These are phyloP conservation scores for Dipteronia dyeriana DNA, from an alignment of 345 rosid species.

Conservation along the genomic window DNA sequence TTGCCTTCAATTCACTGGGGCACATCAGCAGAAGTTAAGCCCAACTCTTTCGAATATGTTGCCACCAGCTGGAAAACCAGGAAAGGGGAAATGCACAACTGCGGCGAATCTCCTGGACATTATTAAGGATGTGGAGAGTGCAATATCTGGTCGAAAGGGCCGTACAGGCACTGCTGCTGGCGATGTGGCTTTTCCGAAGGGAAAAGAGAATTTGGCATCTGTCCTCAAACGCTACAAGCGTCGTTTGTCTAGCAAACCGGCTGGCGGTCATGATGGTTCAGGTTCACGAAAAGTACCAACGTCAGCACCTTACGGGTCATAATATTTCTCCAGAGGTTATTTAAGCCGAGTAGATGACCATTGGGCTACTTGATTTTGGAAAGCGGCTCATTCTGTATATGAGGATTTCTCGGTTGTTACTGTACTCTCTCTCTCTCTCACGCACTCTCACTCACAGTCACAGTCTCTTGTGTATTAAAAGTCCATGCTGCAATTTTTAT, in stretches of 20 bases:
- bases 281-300: slow-evolving; percentile 44
- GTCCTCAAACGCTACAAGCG: slow-evolving; percentile 97
- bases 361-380: slow-evolving; percentile 37
- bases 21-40: slow-evolving; percentile 54
- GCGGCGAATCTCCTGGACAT: slow-evolving; percentile 63
- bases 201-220: slow-evolving; percentile 94
- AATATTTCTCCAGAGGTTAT: slow-evolving; percentile 12
- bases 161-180: slow-evolving; percentile 95
- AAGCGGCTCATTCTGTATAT: slow-evolving; percentile 23
- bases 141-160: slow-evolving; percentile 89
- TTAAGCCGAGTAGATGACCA: slow-evolving; percentile 13
- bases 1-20: slow-evolving; percentile 68
- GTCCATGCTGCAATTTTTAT: slow-evolving; percentile 33
- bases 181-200: slow-evolving; percentile 93
- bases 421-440: not conserved
- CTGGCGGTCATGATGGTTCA: slow-evolving; percentile 36
- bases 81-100: slow-evolving; percentile 79
- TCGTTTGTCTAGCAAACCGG: slow-evolving; percentile 59
- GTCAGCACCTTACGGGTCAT: slow-evolving; percentile 29
- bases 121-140: slow-evolving; percentile 88
- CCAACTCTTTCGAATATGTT: slow-evolving; percentile 64
- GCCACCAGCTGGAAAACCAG: slow-evolving; percentile 72
- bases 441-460: not conserved
- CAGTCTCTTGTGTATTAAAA: slow-evolving; percentile 25
- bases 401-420: slow-evolving; percentile 5